phyloP scores from a whole-genome alignment of 83 land plant species.

The Thuja plicata region DNA sequence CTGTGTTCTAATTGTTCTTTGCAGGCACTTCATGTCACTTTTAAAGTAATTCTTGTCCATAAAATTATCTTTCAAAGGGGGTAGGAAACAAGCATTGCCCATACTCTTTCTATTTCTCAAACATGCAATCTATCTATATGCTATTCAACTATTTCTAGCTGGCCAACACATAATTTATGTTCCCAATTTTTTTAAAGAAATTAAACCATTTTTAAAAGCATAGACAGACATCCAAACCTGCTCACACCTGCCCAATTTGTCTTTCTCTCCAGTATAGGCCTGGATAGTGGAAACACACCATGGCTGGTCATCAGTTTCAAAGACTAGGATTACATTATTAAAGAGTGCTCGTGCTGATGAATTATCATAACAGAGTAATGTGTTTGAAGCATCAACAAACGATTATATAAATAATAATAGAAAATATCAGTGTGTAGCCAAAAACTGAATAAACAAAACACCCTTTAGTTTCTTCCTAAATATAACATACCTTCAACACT shows the following conservation, averaged over 20 bases:
- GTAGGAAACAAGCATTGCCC: not conserved
- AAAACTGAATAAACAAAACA: not conserved
- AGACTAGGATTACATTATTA: not conserved
- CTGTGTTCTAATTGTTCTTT: not conserved
- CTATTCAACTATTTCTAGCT: not conserved
- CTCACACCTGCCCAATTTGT: constrained; percentile 86
- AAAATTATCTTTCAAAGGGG: not conserved
- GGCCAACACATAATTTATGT: not conserved
- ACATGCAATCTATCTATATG: not conserved
- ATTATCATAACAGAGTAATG: not conserved
- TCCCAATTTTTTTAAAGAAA: not conserved
- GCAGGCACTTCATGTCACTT: not conserved
- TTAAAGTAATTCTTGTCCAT: not conserved
- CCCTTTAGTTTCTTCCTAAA: not conserved
- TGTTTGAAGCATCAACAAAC: not conserved
- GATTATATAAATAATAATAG: not conserved
- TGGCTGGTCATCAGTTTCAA: not conserved
- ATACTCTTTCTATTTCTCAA: not conserved
- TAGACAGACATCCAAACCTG: constrained; percentile 46
- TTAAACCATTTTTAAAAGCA: constrained; percentile 7
- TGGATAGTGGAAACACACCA: constrained; percentile 21
- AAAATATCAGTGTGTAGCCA: not conserved
- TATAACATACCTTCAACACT: constrained; percentile 63
- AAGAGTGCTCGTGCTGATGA: not conserved
- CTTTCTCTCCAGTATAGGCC: constrained; percentile 76